These are phyloP conservation scores for Tricholoma bakamatsutake DNA, from an alignment of 768 basidiomycete species.

Conservation along the genomic window DNA sequence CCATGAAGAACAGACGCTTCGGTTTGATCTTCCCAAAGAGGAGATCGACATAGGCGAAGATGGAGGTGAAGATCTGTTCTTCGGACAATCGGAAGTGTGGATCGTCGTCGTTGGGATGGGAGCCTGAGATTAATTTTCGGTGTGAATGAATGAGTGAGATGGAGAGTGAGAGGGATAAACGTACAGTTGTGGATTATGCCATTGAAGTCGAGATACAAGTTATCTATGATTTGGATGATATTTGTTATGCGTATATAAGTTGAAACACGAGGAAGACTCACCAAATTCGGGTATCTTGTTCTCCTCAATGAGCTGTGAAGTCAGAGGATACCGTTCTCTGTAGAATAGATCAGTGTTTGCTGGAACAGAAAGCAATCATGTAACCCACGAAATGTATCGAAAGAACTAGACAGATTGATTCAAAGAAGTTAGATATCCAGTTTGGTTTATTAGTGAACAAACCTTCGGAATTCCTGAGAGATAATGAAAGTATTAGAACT, in stretches of 20 bases:
- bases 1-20: conserved; percentile 97
- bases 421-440: conserved; percentile 2
- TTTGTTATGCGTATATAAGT: background rate
- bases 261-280: conserved; percentile 23
- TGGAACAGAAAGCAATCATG: background rate
- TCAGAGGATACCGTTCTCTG: conserved; percentile 96
- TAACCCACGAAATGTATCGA: conserved; percentile 85
- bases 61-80: conserved; percentile 95
- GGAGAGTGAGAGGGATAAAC: conserved; percentile 11
- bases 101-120: conserved; percentile 96
- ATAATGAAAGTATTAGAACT: background rate
- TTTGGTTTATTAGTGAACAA: conserved; percentile 12
- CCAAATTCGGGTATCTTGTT: conserved; percentile 99
- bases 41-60: conserved; percentile 95
- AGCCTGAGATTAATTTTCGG: conserved; percentile 41
- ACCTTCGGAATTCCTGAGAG: conserved; percentile 62
- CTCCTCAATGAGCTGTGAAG: conserved; percentile 95
- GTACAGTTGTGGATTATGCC: conserved; percentile 83
- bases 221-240: conserved; percentile 42
- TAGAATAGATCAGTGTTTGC: background rate
- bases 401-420: conserved; percentile 63
- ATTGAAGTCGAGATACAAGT: conserved; percentile 92
- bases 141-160: background rate
- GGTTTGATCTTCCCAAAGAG: conserved; percentile 97
- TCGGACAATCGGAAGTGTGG: conserved; percentile 94